phyloP scores from a whole-genome alignment of 1,284 basidiomycete species.

The Naganishia albida region DNA sequence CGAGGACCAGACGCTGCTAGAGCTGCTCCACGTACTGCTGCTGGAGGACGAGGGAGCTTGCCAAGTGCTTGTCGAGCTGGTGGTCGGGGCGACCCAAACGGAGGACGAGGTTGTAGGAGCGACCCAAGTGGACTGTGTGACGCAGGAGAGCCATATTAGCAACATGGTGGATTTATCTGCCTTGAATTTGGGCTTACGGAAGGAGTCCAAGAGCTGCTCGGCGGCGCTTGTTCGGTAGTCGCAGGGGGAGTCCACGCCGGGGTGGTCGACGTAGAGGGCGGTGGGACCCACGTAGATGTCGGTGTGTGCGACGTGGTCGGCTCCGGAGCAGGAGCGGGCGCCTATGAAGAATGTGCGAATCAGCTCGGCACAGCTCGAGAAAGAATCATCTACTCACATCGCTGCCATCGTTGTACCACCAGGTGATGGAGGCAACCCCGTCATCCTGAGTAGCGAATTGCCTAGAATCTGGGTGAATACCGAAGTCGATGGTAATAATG shows the following conservation, averaged over 20 bases:
- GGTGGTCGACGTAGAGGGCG: slow-evolving; percentile 23
- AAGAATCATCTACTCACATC: background rate
- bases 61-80: slow-evolving; percentile 24
- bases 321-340: slow-evolving; percentile 20
- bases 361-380: background rate
- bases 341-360: background rate
- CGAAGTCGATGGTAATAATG: background rate
- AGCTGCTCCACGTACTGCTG: slow-evolving; percentile 24
- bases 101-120: slow-evolving; percentile 22
- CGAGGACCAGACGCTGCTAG: slow-evolving; percentile 26
- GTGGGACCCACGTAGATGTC: slow-evolving; percentile 24
- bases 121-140: background rate
- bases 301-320: slow-evolving; percentile 19
- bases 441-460: slow-evolving; percentile 32
- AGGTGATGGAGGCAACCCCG: slow-evolving; percentile 32
- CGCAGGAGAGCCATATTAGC: background rate
- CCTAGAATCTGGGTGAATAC: background rate
- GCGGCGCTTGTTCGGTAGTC: slow-evolving; percentile 1
- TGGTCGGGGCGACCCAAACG: slow-evolving; percentile 19
- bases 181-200: slow-evolving; percentile 5
- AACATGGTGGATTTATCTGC: background rate
- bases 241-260: slow-evolving; percentile 31
- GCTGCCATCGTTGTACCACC: slow-evolving; percentile 35
- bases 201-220: slow-evolving; percentile 3
- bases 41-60: slow-evolving; percentile 14